Evolutionary conservation across 768 basidiomycete species (phyloP).

Genomic region (Cubamyces lactineus): DNA sequence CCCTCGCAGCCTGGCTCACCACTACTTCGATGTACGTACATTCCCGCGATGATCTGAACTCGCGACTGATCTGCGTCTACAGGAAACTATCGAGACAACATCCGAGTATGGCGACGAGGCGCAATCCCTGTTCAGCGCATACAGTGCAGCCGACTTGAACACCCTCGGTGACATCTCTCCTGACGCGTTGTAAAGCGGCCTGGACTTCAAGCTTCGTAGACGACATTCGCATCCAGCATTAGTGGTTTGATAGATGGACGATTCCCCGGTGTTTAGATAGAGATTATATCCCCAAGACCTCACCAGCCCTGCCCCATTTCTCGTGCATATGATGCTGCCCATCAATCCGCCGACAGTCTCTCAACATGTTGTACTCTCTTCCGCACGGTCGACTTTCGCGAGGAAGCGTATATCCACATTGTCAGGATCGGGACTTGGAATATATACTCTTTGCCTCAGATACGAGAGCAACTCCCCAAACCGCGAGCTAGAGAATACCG

Average conservation of each 20-base stretch:
- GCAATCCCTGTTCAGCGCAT: conserved; percentile 62
- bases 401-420: no score
- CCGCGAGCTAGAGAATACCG: no score
- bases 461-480: no score
- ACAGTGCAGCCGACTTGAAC: conserved; percentile 57
- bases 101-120: conserved; percentile 79
- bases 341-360: background rate
- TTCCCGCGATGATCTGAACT: conserved; percentile 3
- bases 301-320: background rate
- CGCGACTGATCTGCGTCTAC: background rate
- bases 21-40: conserved; percentile 88
- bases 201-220: background rate
- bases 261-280: background rate
- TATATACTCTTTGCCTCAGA: no score
- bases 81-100: conserved; percentile 76
- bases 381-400: conserved; percentile 1
- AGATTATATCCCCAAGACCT: background rate
- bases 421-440: no score
- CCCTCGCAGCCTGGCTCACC: conserved; percentile 81
- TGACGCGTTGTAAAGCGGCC: conserved; percentile 45
- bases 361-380: background rate
- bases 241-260: background rate
- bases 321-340: background rate
- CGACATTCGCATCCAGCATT: background rate
- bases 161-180: conserved; percentile 73